Percentiles rank a stretch among this genome's conserved stretches.
These are phyloP conservation scores for Tetracladium marchalianum DNA, from an alignment of 495 filamentous ascomycete genomes.

Conservation along the genomic window DNA sequence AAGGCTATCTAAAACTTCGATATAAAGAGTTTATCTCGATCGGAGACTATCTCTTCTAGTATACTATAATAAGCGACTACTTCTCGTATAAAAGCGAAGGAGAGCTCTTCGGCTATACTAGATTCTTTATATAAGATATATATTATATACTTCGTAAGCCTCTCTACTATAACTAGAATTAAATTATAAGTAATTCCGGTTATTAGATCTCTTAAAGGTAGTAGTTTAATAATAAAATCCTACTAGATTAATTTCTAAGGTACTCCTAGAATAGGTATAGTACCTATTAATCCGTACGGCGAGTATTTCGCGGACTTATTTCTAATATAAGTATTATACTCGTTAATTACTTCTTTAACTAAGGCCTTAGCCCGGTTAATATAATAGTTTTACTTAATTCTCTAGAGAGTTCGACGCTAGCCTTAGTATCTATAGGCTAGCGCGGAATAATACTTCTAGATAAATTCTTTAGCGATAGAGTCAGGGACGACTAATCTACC, in stretches of 20 bases:
- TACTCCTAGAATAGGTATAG: not conserved
- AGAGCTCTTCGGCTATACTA: constrained; percentile 1
- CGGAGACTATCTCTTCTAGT: constrained; percentile 1
- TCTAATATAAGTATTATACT: not conserved
- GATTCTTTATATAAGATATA: constrained; percentile 2
- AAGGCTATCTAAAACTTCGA: constrained; percentile 4
- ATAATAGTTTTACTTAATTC: not conserved
- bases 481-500: too few relatives aligned
- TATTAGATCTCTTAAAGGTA: constrained; percentile 1
- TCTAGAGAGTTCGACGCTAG: not conserved
- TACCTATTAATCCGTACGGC: constrained; percentile 2
- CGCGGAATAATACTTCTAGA: not conserved
- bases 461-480: too few relatives aligned
- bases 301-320: not conserved
- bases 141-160: constrained; percentile 9
- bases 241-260: constrained; percentile 1
- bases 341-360: not conserved
- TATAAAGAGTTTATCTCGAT: constrained; percentile 13
- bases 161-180: constrained; percentile 5
- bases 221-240: constrained; percentile 1
- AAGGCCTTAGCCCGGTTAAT: not conserved
- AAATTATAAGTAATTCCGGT: not conserved
- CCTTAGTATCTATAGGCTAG: not conserved
- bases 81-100: not conserved
- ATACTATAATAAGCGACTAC: constrained; percentile 2